Conservation (phyloP, 176 grass and related monocot genomes). For the Cenchrus fungigraminus region DNA sequence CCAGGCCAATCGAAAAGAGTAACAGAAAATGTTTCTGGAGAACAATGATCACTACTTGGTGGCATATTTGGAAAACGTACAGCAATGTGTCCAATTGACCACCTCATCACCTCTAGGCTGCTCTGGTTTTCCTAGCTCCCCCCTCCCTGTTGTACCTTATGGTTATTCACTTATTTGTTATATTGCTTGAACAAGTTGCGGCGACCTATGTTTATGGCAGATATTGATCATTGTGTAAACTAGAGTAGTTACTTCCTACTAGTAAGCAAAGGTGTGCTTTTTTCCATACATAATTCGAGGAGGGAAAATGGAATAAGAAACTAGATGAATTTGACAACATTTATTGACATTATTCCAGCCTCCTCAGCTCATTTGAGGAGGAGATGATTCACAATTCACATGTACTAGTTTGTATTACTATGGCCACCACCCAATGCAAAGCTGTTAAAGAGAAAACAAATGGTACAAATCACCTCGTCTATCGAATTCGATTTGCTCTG, state of each 20-base stretch:
- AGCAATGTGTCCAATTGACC: neutral
- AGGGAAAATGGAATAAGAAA: neutral
- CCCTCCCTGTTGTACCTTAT: neutral
- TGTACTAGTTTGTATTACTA: slow-evolving; percentile 15
- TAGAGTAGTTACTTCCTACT: neutral
- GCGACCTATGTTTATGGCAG: neutral
- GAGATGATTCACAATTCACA: slow-evolving; percentile 15
- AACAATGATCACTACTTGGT: neutral
- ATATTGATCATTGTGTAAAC: neutral
- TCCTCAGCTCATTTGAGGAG: slow-evolving; percentile 19
- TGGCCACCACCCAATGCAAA: slow-evolving; percentile 33
- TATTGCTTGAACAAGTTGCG: neutral
- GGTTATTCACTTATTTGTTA: neutral
- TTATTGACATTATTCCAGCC: slow-evolving; percentile 33
- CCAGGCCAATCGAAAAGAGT: neutral
- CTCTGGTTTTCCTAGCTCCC: neutral
- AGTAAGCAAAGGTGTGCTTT: neutral
- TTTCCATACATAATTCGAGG: neutral
- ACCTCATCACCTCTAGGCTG: neutral
- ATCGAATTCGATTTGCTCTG: slow-evolving; percentile 11
- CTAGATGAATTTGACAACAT: neutral
- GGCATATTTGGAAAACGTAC: neutral
- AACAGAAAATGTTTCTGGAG: neutral
- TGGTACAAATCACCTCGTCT: slow-evolving; percentile 30
- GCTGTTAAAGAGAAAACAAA: neutral